phyloP scores from a whole-genome alignment of 1,284 basidiomycete species.

The Cystobasidium slooffiae region DNA sequence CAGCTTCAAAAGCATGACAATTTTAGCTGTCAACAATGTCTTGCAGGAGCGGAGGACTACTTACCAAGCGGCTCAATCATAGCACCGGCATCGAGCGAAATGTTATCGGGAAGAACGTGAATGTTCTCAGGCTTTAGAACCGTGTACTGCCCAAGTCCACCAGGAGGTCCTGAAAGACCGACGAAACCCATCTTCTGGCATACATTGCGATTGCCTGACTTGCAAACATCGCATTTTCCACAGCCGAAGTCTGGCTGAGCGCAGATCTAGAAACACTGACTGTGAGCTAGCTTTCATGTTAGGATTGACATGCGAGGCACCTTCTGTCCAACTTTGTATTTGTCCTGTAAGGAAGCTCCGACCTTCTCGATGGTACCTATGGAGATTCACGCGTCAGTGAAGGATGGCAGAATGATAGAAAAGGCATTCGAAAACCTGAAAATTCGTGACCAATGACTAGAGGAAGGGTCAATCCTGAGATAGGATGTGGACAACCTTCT shows the following conservation, averaged over 20 bases:
- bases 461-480: conserved; percentile 36
- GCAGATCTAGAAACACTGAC: conserved; percentile 20
- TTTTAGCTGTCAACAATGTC: too few species aligned
- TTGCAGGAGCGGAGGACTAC: background rate
- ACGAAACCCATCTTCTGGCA: conserved; percentile 40
- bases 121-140: conserved; percentile 39
- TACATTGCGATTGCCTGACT: conserved; percentile 34
- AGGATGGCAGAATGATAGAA: background rate
- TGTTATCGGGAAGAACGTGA: conserved; percentile 42
- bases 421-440: conserved; percentile 1
- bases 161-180: conserved; percentile 36
- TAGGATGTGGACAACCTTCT: conserved; percentile 37
- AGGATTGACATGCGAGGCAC: background rate
- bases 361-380: conserved; percentile 29
- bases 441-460: conserved; percentile 41
- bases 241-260: conserved; percentile 41
- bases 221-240: conserved; percentile 27
- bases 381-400: background rate
- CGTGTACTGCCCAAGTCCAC: conserved; percentile 42
- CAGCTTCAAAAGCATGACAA: conserved; percentile 14
- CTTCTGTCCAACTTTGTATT: conserved; percentile 42
- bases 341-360: conserved; percentile 30
- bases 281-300: conserved; percentile 6
- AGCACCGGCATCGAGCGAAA: conserved; percentile 41
- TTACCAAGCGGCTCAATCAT: conserved; percentile 45